Evolutionary conservation across 441 rosid species (phyloP), one percentile per base, ranked within the genome.

Genomic region (Gossypium davidsonii): DNA sequence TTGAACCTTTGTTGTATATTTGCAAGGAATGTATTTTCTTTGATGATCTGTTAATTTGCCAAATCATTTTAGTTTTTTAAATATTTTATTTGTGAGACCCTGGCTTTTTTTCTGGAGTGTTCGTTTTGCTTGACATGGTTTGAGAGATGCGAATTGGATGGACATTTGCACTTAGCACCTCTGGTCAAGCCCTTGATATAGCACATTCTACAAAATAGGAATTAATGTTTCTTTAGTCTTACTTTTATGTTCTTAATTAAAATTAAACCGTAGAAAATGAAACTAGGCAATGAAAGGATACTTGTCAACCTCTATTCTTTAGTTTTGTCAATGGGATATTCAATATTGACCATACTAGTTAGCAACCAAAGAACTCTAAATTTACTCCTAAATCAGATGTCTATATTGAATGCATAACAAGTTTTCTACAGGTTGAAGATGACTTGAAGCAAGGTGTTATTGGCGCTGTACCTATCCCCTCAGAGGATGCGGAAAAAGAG

Each of bases 391-490:
- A 52, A 53, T 34, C 6, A 18, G 42, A 53, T 70, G 52, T 79
- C 69, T 67, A 44, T 73, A 44, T 25, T 73, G 42, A 58, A 44
- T 74, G 44, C 46, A 44, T 5, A 14, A 28, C 39, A 28, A 70
- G 9, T 57, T 21, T 80, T 69, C 73, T 62, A 23, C 80, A 93
- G 97, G 88, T 93, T 77, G 83, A 93, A 80, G 91, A 89, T 77
- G 99, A 95, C 79, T 78, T 91, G 81, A 76, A 70, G 67, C 84
- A 88, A 73, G 95, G 94, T 67, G 80, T 95, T 77, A 18, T 60
- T 11, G 92, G 90, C 6, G 86, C 95, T 63, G 82, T 87, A 70
- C 85, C 95, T 31, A 82, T 95, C 70, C 98, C 97, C 34, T 74
- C 83, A 1, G 73, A 83, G 78, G 89, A 86, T 80, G 88, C 81